phyloP scores from a whole-genome alignment of 179 eudicot genomes.

The Beta lomatogona region DNA sequence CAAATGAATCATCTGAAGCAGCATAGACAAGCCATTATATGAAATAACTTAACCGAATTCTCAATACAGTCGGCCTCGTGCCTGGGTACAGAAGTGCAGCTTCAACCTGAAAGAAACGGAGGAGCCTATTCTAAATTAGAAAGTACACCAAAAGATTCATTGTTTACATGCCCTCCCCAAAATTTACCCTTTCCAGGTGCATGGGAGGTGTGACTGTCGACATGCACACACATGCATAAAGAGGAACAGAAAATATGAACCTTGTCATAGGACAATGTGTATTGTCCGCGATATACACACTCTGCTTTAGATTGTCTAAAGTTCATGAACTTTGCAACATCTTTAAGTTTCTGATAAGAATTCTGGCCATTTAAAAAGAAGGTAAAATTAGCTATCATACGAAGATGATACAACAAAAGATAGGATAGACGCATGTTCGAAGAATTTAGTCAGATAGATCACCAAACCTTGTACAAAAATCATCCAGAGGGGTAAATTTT shows the following conservation, averaged over 20 bases:
- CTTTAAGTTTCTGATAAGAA: slow-evolving; percentile 83
- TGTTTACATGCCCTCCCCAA: not conserved
- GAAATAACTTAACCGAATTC: slow-evolving; percentile 78
- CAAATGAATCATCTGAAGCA: not conserved
- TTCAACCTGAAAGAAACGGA: slow-evolving; percentile 64
- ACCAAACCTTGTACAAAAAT: slow-evolving; percentile 80
- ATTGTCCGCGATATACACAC: slow-evolving; percentile 69
- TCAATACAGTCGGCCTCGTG: slow-evolving; percentile 77
- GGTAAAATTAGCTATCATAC: slow-evolving; percentile 2
- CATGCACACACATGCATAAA: too few species aligned
- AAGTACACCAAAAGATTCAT: not conserved
- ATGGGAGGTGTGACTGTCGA: too few species aligned
- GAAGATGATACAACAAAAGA: not conserved
- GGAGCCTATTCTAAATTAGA: not conserved
- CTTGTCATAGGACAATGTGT: slow-evolving; percentile 79
- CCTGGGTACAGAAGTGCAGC: slow-evolving; percentile 95
- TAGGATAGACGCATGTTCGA: not conserved
- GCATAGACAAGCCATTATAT: not conserved
- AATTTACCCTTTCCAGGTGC: too few species aligned
- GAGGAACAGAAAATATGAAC: slow-evolving; percentile 29
- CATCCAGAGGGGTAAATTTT: too few species aligned
- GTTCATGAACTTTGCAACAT: slow-evolving; percentile 72
- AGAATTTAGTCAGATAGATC: slow-evolving; percentile 6
- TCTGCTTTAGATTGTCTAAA: slow-evolving; percentile 67
- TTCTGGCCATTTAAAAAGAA: slow-evolving; percentile 51